phyloP scores from a whole-genome alignment of 208 protist species.

The Wallacemonas sp. region DNA sequence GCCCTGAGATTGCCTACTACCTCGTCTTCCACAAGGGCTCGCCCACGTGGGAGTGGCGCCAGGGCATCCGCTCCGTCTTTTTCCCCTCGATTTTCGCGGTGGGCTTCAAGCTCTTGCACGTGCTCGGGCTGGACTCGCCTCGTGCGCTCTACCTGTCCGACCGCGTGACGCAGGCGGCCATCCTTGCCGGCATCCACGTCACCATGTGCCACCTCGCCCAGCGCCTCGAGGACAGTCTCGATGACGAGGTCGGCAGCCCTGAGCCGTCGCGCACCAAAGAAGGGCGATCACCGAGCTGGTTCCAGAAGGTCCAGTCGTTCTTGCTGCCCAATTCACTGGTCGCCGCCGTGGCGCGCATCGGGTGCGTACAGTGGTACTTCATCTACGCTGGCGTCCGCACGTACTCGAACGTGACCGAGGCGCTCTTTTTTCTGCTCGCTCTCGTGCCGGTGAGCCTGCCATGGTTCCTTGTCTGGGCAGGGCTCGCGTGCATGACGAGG shows the following conservation, averaged over 20 bases:
- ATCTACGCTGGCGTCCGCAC: slow-evolving; percentile 49
- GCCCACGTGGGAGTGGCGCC: slow-evolving; percentile 84
- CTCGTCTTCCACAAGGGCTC: slow-evolving; percentile 77
- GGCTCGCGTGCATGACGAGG: slow-evolving; percentile 59
- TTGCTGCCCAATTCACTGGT: slow-evolving; percentile 19
- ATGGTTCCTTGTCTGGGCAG: slow-evolving; percentile 60
- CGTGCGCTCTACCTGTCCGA: slow-evolving; percentile 45
- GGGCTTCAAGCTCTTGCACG: slow-evolving; percentile 60
- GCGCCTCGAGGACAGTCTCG: slow-evolving; percentile 22
- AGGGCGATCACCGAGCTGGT: background rate
- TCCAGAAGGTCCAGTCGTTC: background rate
- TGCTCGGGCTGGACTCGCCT: slow-evolving; percentile 52
- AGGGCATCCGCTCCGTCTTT: slow-evolving; percentile 70
- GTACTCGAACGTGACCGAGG: slow-evolving; percentile 81
- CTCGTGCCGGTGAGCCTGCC: slow-evolving; percentile 37
- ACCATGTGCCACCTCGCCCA: slow-evolving; percentile 30
- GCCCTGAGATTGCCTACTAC: slow-evolving; percentile 80
- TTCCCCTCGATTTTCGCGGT: slow-evolving; percentile 64
- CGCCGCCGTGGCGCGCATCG: slow-evolving; percentile 22
- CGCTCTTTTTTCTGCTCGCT: slow-evolving; percentile 56
- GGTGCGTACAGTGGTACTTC: slow-evolving; percentile 65
- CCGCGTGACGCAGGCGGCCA: slow-evolving; percentile 47
- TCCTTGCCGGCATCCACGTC: slow-evolving; percentile 54
- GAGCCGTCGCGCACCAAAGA: background rate
- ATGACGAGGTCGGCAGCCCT: background rate